Evolutionary conservation across 345 rosid species (phyloP).

Genomic region (Linum trigynum): DNA sequence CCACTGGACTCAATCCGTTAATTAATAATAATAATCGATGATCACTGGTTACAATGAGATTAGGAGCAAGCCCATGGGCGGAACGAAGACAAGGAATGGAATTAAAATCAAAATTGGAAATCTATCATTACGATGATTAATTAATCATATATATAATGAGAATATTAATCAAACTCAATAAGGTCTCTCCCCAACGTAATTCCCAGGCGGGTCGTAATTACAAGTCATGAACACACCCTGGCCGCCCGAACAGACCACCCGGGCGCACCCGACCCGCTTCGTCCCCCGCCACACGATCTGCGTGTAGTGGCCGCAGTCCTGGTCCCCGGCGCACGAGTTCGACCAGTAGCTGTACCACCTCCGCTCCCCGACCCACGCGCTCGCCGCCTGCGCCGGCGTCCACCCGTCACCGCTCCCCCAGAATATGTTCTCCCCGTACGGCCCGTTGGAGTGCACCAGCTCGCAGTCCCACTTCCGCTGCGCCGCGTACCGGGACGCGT

Average conservation of each 20-base stretch:
- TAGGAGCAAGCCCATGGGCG: too few species aligned
- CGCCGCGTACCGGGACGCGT: not conserved
- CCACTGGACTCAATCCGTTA: too few species aligned
- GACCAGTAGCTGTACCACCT: not conserved
- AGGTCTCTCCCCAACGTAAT: not conserved
- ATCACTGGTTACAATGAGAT: too few species aligned
- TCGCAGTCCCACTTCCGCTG: not conserved
- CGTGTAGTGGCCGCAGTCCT: not conserved
- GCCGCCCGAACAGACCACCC: not conserved
- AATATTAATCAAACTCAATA: not conserved
- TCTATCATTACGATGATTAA: too few species aligned
- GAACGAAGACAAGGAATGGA: too few species aligned
- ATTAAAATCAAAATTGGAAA: not conserved
- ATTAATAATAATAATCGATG: too few species aligned
- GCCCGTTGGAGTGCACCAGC: not conserved
- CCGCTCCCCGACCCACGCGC: not conserved
- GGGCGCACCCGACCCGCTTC: not conserved
- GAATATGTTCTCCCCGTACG: not conserved
- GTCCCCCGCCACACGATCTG: not conserved
- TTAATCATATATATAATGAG: too few species aligned
- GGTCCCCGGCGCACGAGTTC: not conserved
- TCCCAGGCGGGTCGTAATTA: not conserved
- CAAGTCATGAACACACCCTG: not conserved
- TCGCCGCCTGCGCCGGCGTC: not conserved
- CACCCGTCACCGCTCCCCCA: not conserved